Conservation (phyloP, 192 early-diverging fungal species). For the Gaertneriomyces sp. region DNA sequence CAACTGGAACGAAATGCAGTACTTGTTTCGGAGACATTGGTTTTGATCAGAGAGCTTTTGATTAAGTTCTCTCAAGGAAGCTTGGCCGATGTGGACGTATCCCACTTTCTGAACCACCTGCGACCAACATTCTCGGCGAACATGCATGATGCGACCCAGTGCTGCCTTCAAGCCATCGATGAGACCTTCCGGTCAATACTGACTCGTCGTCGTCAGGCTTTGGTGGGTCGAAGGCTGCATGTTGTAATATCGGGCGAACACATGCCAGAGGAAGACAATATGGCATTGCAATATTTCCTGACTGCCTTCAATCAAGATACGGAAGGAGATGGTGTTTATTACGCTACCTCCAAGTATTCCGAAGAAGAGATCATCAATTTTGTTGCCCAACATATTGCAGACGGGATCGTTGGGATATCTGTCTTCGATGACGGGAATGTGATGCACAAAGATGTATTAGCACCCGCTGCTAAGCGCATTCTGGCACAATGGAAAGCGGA, state of each 20-base stretch:
- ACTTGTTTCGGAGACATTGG: slow-evolving; percentile 8
- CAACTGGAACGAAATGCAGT: slow-evolving; percentile 8
- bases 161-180: slow-evolving; percentile 12
- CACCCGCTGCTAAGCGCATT: slow-evolving; percentile 8
- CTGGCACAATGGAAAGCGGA: slow-evolving; percentile 15
- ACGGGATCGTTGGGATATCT: slow-evolving; percentile 9
- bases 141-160: slow-evolving; percentile 7
- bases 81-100: background rate
- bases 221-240: slow-evolving; percentile 7
- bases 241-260: slow-evolving; percentile 19
- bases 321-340: slow-evolving; percentile 23
- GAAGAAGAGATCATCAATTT: slow-evolving; percentile 19
- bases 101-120: slow-evolving; percentile 4
- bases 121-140: slow-evolving; percentile 5
- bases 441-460: slow-evolving; percentile 23
- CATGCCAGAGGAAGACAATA: slow-evolving; percentile 24
- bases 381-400: slow-evolving; percentile 19
- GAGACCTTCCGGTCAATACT: slow-evolving; percentile 1
- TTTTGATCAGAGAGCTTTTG: background rate
- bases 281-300: slow-evolving; percentile 19
- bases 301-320: background rate
- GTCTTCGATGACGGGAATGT: slow-evolving; percentile 13
- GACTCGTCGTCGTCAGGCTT: background rate
- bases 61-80: background rate
- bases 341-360: slow-evolving; percentile 9